Evolutionary conservation across 176 grass and related monocot species (phyloP), one percentile per base, ranked within the genome.

Genomic region (Dactylis glomerata): DNA sequence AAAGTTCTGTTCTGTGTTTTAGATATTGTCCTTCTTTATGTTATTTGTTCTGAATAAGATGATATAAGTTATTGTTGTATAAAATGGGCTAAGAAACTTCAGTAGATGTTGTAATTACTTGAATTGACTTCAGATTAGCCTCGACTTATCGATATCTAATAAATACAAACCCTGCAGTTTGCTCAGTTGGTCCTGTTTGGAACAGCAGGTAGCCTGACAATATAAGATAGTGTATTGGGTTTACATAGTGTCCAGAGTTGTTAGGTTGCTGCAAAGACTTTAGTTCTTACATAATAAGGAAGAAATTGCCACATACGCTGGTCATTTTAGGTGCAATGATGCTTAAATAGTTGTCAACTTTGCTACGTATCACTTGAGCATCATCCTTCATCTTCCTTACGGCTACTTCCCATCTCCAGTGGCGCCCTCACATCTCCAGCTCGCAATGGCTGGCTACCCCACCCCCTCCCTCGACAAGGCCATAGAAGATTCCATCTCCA

Each of bases 1-100:
- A 65, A 65, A 65, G 15, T 33, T 65, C 62, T 7, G 15, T 27
- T 65, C 0, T 9, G 6, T 65, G n/a, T 73, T 23, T 62, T 62
- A 30, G 19, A 6, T 15, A 30, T 26, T 37, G 10, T 84, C 23
- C 58, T 37, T 80, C 10, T 32, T 23, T 81, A 28, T 38, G 33
- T 59, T 37, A n/a, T 52, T 85, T 22, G 37, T 65, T 81, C 40
- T 70, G 41, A 86, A 17, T 40, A 73, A 61, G 8, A 8, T n/a
- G 14, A 56, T 63, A 42, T 27, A 52, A 42, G 30, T 3, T 70
- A 70, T 42, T 77, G 36, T 40, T 5, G 2, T 85, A 16, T 52
- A 77, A 77, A 85, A 50, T 12, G 2, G 22, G 41, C 14, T 85
- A 26, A 59, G 8, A 80, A 61, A 6, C 14, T 24, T 47, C 27